A percentile compares a stretch with the other conserved stretches of the same genome.
Evolutionary conservation across 2,329 filamentous ascomycete species (phyloP).

Genomic region (Aureobasidium sp.): DNA sequence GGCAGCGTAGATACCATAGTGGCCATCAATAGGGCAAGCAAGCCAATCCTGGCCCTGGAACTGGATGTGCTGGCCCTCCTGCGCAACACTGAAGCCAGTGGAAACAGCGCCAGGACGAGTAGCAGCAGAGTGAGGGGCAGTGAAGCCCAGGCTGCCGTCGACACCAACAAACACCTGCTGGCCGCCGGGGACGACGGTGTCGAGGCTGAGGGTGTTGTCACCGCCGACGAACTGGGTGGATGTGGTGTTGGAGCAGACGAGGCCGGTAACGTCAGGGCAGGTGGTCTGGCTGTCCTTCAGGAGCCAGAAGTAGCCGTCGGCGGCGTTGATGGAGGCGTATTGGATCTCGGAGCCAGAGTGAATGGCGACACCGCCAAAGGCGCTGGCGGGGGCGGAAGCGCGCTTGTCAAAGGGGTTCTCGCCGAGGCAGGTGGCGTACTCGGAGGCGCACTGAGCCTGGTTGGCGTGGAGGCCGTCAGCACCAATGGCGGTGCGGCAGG

Average conservation of each 20-base stretch:
- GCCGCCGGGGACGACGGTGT: slow-evolving; percentile 16
- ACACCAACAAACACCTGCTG: slow-evolving; percentile 18
- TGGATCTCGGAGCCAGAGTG: slow-evolving; percentile 20
- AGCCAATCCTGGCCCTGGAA: slow-evolving; percentile 16
- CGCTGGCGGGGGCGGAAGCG: slow-evolving; percentile 2
- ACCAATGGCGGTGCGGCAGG: neutral
- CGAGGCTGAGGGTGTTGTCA: slow-evolving; percentile 15
- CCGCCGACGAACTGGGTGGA: slow-evolving; percentile 19
- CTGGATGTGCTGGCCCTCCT: slow-evolving; percentile 11
- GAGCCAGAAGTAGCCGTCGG: slow-evolving; percentile 12
- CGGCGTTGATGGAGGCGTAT: slow-evolving; percentile 19
- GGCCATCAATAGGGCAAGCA: slow-evolving; percentile 13
- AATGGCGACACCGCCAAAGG: slow-evolving; percentile 21
- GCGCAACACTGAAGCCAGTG: slow-evolving; percentile 16
- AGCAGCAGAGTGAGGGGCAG: slow-evolving; percentile 11
- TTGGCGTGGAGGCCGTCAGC: slow-evolving; percentile 2
- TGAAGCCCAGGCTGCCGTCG: slow-evolving; percentile 13
- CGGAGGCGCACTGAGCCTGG: slow-evolving; percentile 8
- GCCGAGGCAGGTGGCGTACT: slow-evolving; percentile 13
- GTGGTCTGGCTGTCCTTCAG: slow-evolving; percentile 7
- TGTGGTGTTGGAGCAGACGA: slow-evolving; percentile 15
- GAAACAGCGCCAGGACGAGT: neutral
- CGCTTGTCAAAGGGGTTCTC: slow-evolving; percentile 12
- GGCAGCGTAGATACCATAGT: slow-evolving; percentile 14
- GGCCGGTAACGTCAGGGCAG: neutral